Evolutionary conservation across 2,329 filamentous ascomycete species (phyloP), one percentile per base, ranked within the genome.

Genomic region (Clarireedia homoeocarpa): DNA sequence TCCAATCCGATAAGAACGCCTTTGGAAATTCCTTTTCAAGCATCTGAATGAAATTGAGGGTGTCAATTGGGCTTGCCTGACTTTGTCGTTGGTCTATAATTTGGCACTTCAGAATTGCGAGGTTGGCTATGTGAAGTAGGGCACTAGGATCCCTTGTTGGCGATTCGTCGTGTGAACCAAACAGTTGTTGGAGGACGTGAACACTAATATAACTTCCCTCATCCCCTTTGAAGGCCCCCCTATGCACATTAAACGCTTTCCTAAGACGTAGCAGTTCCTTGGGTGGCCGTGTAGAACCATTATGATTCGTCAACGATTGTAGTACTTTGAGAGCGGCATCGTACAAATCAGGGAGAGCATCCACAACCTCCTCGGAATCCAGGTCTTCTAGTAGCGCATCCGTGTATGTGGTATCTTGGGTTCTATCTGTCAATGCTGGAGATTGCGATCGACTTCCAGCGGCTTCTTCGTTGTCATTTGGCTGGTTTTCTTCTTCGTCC

Each of bases 111-210:
- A 56, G 42, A 45, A 46, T 63, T 3, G 74, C 74, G 39, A 78
- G 63, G 61, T 79, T 79, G 12, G 74, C 72, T 38, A 70, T 67
- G 55, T 75, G 67, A 5, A 79, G 55, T 20, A 75, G 63, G 3
- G 70, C 65, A 44, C 69, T 67, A 9, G 70, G 71, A 7, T 46
- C 23, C 6, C 17, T 24, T 10, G n/a, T 12, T 14, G 12, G 42
- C 42, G n/a, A 23, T 26, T 20, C 58, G 4, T 65, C 50, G 23
- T 64, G 38, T n/a, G 62, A 59, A 1, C 65, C 63, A 12, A 67
- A 63, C 14, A 76, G 59, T 45, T 67, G 61, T 10, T 58, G 57
- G 30, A 75, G 62, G 7, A 66, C 58, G 1, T 61, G 53, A 4
- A 65, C 61, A 44, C 71, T 65, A 39, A 78, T 71, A 47, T 74